A percentile compares a stretch with the other conserved stretches of the same genome.
Evolutionary conservation across 2,329 filamentous ascomycete species (phyloP).

Genomic region (Colletotrichum sp.): DNA sequence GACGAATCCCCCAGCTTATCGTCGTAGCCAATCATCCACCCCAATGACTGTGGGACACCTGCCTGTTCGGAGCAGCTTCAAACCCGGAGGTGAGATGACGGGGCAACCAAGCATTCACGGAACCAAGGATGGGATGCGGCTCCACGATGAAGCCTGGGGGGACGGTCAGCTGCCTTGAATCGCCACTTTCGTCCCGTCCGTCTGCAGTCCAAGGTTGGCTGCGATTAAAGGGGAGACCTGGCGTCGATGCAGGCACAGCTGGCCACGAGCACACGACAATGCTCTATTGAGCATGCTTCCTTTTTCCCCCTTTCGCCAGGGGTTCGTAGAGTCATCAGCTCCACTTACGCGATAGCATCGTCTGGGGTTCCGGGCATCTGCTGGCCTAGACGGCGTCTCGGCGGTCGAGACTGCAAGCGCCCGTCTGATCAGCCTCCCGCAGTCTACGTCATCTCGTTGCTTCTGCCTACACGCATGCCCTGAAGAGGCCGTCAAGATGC

Average conservation of each 20-base stretch:
- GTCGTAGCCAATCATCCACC: neutral
- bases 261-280: neutral
- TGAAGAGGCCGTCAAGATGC: neutral
- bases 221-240: neutral
- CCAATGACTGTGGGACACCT: neutral
- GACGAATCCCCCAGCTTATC: neutral
- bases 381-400: neutral
- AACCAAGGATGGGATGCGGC: neutral
- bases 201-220: neutral
- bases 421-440: neutral
- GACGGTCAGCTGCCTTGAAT: neutral
- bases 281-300: neutral
- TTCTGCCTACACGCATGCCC: neutral
- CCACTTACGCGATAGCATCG: neutral
- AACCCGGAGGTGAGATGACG: neutral
- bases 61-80: neutral
- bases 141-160: neutral
- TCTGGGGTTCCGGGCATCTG: neutral
- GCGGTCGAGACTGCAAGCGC: neutral
- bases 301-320: neutral
- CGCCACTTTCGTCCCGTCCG: neutral
- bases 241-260: neutral
- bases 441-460: neutral
- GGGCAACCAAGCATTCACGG: neutral
- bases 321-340: neutral